Conservation (phyloP, 2,329 filamentous ascomycete species). For the Cercospora janseana region DNA sequence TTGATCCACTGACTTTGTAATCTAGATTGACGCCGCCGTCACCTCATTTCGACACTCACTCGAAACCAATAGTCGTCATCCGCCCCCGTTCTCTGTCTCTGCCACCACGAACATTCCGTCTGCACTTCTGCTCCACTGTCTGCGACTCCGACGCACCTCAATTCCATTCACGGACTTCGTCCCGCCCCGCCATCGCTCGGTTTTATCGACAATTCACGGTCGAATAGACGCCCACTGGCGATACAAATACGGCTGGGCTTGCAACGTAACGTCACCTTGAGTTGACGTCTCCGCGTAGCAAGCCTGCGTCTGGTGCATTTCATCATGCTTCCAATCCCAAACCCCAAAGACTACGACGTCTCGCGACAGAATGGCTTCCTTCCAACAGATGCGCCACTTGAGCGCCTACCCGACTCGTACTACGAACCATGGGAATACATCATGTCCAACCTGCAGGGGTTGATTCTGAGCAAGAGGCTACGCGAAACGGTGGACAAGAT, state of each 20-base stretch:
- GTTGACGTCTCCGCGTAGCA: slow-evolving; percentile 35
- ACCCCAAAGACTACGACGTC: slow-evolving; percentile 74
- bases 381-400: slow-evolving; percentile 74
- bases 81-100: not conserved
- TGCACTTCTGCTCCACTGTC: not conserved
- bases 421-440: slow-evolving; percentile 94
- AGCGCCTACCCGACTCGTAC: slow-evolving; percentile 79
- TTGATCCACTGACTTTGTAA: not conserved
- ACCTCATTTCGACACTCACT: not conserved
- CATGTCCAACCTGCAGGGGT: slow-evolving; percentile 76
- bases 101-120: not conserved
- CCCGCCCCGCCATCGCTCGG: not conserved
- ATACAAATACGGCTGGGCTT: slow-evolving; percentile 37
- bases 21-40: slow-evolving; percentile 2
- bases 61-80: not conserved
- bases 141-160: not conserved
- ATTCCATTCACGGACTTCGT: not conserved
- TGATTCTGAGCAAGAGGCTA: slow-evolving; percentile 81
- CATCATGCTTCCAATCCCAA: slow-evolving; percentile 46
- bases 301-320: slow-evolving; percentile 38
- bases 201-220: not conserved
- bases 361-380: slow-evolving; percentile 81
- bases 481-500: slow-evolving; percentile 75
- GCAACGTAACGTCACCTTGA: slow-evolving; percentile 33
- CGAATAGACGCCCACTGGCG: slow-evolving; percentile 12